Evolutionary conservation across 169 alveolate species (phyloP), one percentile per base, ranked within the genome.

Genomic region (Plasmodium relictum): DNA sequence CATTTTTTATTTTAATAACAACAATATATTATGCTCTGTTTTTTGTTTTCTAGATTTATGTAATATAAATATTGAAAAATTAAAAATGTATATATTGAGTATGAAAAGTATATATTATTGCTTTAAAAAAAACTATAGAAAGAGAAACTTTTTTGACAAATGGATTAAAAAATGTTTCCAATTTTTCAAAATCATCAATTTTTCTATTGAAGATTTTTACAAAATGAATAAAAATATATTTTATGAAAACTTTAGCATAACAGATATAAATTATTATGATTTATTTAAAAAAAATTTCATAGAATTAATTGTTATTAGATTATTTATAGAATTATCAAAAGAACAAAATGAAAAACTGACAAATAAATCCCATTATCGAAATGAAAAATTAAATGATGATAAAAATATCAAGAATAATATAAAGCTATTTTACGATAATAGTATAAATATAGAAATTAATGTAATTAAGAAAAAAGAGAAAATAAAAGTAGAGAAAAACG

Each of bases 51-150:
- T 74, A 44, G 76, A 74, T 62, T 56, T 74, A 50, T 74, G 88
- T n/a, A 74, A 74, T 62, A 50, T 74, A 10, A 42, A 54, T 26
- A 62, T 63, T 44, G 88, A 74, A 74, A 74, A 61, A 6, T 63
- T 74, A 20, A 74, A 74, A 62, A 74, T 74, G 88, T 63, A 74
- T 37, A 26, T 74, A 18, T 74, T 74, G 8, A 48, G 48, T 48
- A 74, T 74, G 88, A 74, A 74, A 66, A 62, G 76, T 14, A 61
- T 74, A 62, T 63, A 74, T 74, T 74, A 74, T 56, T 74, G 61
- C 18, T 74, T 74, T 74, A 74, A 74, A 39, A 74, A 74, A 69
- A 74, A 74, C 24, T 74, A 44, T 44, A 74, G 63, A 52, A 74
- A 41, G 39, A 74, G 54, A 69, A 0, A 8, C 20, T 74, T 74